Evolutionary conservation across 805 yeast species (phyloP).

Genomic region (Zygotorulaspora chibaensis): DNA sequence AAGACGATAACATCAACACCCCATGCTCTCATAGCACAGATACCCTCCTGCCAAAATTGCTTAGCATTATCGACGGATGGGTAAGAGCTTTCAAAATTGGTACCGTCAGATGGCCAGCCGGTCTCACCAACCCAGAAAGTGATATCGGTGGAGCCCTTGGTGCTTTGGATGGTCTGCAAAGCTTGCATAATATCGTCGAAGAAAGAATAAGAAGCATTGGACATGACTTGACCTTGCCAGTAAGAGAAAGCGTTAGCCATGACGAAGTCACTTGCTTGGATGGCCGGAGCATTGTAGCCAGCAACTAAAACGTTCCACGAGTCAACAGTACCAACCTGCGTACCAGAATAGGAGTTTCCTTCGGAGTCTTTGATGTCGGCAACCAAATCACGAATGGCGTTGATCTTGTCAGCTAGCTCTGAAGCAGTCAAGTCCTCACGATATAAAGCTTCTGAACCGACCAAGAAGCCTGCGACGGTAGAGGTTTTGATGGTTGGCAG

Average conservation of each 20-base stretch:
- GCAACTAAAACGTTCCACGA: constrained; percentile 93
- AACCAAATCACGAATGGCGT: constrained; percentile 56
- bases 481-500: constrained; percentile 68
- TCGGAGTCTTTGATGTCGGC: constrained; percentile 65
- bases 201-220: constrained; percentile 85
- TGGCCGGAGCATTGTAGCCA: constrained; percentile 64
- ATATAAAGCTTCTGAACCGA: constrained; percentile 95
- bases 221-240: constrained; percentile 95
- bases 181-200: constrained; percentile 98
- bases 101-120: constrained; percentile 93
- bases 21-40: constrained; percentile 94
- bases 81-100: constrained; percentile 56
- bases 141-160: constrained; percentile 82
- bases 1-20: constrained; percentile 89
- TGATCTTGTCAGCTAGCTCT: constrained; percentile 65
- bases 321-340: constrained; percentile 89
- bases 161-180: constrained; percentile 76
- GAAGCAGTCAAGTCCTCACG: constrained; percentile 79
- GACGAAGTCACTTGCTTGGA: constrained; percentile 76
- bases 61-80: constrained; percentile 75
- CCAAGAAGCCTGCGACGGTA: constrained; percentile 72
- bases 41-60: constrained; percentile 78
- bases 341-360: constrained; percentile 68
- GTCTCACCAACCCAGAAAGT: constrained; percentile 96
- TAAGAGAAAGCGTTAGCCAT: constrained; percentile 95